Conservation (phyloP, 2,329 filamentous ascomycete genomes). For the Pyrenophora teres region DNA sequence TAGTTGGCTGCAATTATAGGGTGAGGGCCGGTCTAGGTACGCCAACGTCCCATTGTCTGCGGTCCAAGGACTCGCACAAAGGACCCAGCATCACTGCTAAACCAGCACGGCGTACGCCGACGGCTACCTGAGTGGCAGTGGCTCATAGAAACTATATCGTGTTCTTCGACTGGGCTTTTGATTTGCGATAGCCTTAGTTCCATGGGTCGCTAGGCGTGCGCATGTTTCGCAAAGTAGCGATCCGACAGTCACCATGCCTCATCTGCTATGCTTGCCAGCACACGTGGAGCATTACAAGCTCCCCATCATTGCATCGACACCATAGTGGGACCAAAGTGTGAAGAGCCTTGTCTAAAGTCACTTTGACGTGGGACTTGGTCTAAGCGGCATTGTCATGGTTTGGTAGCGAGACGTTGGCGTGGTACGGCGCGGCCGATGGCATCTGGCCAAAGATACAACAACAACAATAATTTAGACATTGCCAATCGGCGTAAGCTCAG, state of each 20-base stretch:
- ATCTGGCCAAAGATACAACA: conserved; percentile 20
- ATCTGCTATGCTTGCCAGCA: not conserved
- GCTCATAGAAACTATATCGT: conserved; percentile 5
- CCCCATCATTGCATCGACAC: not conserved
- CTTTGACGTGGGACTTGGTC: conserved; percentile 3
- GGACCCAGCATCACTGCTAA: conserved; percentile 39
- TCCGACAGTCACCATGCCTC: not conserved
- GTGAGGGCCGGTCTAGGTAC: conserved; percentile 7
- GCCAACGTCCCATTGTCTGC: conserved; percentile 12
- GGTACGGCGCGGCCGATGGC: conserved; percentile 41
- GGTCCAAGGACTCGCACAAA: conserved; percentile 35
- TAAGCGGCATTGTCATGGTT: conserved; percentile 3
- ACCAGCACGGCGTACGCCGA: conserved; percentile 30
- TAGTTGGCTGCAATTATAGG: conserved; percentile 7
- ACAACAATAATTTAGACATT: conserved; percentile 14
- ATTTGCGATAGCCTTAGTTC: not conserved
- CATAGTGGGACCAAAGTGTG: not conserved
- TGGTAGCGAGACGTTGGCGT: conserved; percentile 42
- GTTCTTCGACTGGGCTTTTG: conserved; percentile 8
- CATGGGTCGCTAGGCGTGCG: conserved; percentile 1
- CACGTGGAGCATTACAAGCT: not conserved
- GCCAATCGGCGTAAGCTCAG: conserved; percentile 13
- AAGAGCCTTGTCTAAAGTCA: not conserved
- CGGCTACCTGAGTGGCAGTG: conserved; percentile 13
- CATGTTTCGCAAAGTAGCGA: conserved; percentile 1